Conservation (phyloP, 306 rosid species). For the Mucuna pruriens region DNA sequence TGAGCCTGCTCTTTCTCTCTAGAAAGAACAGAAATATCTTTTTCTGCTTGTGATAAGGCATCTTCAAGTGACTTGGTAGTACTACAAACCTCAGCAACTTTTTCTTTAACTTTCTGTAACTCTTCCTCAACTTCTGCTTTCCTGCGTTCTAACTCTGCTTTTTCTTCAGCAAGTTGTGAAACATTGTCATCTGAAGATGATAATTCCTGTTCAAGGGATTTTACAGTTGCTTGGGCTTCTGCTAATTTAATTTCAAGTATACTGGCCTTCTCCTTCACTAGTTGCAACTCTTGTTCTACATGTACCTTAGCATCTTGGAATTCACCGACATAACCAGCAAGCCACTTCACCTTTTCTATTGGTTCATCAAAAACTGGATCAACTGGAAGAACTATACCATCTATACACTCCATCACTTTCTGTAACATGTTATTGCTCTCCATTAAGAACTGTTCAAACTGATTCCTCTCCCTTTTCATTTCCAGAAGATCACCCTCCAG, state of each 20-base stretch:
- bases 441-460: constrained; percentile 69
- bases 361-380: constrained; percentile 77
- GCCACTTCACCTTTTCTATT: constrained; percentile 74
- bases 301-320: constrained; percentile 66
- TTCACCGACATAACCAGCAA: constrained; percentile 65
- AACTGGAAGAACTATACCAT: constrained; percentile 68
- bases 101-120: constrained; percentile 65
- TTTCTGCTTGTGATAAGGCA: constrained; percentile 70
- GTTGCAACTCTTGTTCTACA: constrained; percentile 64
- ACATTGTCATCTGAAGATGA: constrained; percentile 59
- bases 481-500: constrained; percentile 76
- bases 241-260: constrained; percentile 58
- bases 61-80: constrained; percentile 66
- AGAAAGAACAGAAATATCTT: constrained; percentile 55
- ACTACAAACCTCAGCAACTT: constrained; percentile 55
- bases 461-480: constrained; percentile 66
- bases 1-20: constrained; percentile 76
- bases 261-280: constrained; percentile 56
- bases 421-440: constrained; percentile 79
- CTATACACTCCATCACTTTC: constrained; percentile 71
- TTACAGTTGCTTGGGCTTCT: constrained; percentile 60
- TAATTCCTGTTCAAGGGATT: constrained; percentile 68
- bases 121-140: constrained; percentile 61
- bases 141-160: constrained; percentile 62
- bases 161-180: constrained; percentile 70